Conservation (phyloP, 192 early-diverging fungal genomes). For the Coemansia erecta region DNA sequence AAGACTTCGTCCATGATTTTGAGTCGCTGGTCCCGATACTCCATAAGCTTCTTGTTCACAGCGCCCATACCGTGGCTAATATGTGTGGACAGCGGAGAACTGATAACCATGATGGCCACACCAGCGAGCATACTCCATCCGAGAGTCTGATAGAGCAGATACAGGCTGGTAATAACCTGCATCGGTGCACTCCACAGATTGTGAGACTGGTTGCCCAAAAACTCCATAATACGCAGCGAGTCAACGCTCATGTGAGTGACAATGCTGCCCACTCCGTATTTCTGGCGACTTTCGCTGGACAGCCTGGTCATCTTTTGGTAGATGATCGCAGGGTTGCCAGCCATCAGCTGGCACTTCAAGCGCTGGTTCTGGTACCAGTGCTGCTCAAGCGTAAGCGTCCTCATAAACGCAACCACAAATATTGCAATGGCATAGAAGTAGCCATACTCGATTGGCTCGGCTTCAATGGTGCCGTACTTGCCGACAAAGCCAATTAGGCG, state of each 20-base stretch:
- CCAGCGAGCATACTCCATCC: constrained; percentile 84
- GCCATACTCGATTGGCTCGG: constrained; percentile 70
- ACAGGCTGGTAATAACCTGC: constrained; percentile 76
- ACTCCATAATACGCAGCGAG: constrained; percentile 75
- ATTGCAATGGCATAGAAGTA: constrained; percentile 79
- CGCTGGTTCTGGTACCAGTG: constrained; percentile 94
- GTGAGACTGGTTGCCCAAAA: constrained; percentile 69
- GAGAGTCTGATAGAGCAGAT: constrained; percentile 79
- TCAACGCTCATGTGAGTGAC: constrained; percentile 74
- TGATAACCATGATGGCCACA: constrained; percentile 77
- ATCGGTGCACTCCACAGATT: constrained; percentile 77
- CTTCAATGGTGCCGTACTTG: constrained; percentile 56
- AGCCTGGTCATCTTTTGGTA: constrained; percentile 85
- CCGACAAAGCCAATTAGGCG: constrained; percentile 70
- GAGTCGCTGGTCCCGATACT: constrained; percentile 61
- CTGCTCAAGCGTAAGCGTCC: constrained; percentile 86
- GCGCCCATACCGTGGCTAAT: constrained; percentile 68
- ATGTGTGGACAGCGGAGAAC: constrained; percentile 77
- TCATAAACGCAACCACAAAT: constrained; percentile 73
- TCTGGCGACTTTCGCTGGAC: constrained; percentile 77
- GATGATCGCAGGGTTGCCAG: constrained; percentile 78
- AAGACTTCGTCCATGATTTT: constrained; percentile 67
- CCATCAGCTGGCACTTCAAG: constrained; percentile 85
- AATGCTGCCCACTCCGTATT: constrained; percentile 79
- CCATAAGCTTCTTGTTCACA: constrained; percentile 85